Base-by-base conservation (phyloP, 2,329 filamentous ascomycete species). In the Celoporthe dispersa region DNA sequence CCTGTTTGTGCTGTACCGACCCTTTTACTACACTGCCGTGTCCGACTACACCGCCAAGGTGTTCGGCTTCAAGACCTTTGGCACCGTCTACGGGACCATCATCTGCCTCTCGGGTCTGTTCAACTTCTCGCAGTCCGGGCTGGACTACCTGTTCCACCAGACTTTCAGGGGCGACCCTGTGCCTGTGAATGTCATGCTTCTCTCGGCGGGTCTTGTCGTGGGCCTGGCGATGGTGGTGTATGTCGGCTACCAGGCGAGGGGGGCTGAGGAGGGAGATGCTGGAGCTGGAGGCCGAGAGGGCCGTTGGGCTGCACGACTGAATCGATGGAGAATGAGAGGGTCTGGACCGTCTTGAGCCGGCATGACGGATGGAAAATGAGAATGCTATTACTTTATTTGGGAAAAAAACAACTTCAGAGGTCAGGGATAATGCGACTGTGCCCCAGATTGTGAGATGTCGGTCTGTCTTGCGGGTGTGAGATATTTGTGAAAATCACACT, bases 1-100 rank as follows among this genome's bases (percentile, higher is more conserved):
- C 61, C 86, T 97, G 12, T 97, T 97, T 77, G 92, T 96, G 14
- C 80, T 97, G 31, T 94, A 96, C 76, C 88, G 94, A 0, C 94
- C 94, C 0, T 90, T 97, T 39, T 98, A 97, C 81, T 97, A 97
- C 82, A 97, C 94, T 0, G 90, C 93, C 9, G 92, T 97, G 70
- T 95, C 91, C 70, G 94, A 97, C 81, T 97, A 97, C 79, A 88
- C 89, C 28, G 94, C 93, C 71, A 97, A 97, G 81, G 94, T 97
- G 48, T 97, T 97, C 78, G 94, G 94, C 22, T 97, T 97, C 81
- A 87, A 90, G 71, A 97, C 94, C 0, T 97, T 97, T 75, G 94
- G 94, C 61, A 97, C 93, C 69, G 94, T 98, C n/a, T 97, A 97
- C 80, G 94, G 94, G 14, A 86, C 94, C 28, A 92, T 97, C 74